Percentiles rank a stretch among this genome's conserved stretches.
phyloP scores from a whole-genome alignment of 2,329 filamentous ascomycete species.

The Cytospora leucostoma region DNA sequence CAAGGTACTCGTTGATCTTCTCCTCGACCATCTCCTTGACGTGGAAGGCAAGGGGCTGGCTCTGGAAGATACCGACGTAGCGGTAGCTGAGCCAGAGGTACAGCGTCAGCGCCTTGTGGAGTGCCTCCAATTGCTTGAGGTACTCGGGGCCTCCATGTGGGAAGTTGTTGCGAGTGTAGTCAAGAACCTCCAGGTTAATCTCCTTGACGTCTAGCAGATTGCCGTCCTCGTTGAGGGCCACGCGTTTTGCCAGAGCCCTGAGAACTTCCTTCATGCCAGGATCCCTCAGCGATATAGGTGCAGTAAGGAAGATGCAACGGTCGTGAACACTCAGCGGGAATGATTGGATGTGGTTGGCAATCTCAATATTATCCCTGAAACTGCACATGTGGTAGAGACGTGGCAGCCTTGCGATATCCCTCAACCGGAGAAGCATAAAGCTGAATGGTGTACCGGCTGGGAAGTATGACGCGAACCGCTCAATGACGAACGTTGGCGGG shows the following conservation, averaged over 20 bases:
- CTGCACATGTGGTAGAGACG: constrained; percentile 70
- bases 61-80: constrained; percentile 77
- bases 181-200: constrained; percentile 73
- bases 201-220: constrained; percentile 70
- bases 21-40: constrained; percentile 77
- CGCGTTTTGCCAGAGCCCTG: constrained; percentile 65
- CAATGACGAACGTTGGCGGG: constrained; percentile 69
- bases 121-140: constrained; percentile 68
- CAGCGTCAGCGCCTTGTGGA: constrained; percentile 80
- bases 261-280: constrained; percentile 51
- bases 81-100: constrained; percentile 95
- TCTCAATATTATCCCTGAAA: constrained; percentile 61
- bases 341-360: constrained; percentile 75
- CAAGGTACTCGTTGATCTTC: constrained; percentile 67
- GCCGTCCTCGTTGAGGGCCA: constrained; percentile 68
- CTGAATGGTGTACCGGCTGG: constrained; percentile 78
- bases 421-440: constrained; percentile 76
- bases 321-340: constrained; percentile 71
- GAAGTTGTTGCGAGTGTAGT: constrained; percentile 54
- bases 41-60: constrained; percentile 74
- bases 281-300: constrained; percentile 65
- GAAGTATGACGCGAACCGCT: constrained; percentile 80
- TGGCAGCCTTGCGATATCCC: constrained; percentile 66
- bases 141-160: constrained; percentile 52
- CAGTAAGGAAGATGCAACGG: constrained; percentile 71